Evolutionary conservation across 2,329 filamentous ascomycete species (phyloP), one percentile per base, ranked within the genome.

Genomic region (Pyricularia sp.): DNA sequence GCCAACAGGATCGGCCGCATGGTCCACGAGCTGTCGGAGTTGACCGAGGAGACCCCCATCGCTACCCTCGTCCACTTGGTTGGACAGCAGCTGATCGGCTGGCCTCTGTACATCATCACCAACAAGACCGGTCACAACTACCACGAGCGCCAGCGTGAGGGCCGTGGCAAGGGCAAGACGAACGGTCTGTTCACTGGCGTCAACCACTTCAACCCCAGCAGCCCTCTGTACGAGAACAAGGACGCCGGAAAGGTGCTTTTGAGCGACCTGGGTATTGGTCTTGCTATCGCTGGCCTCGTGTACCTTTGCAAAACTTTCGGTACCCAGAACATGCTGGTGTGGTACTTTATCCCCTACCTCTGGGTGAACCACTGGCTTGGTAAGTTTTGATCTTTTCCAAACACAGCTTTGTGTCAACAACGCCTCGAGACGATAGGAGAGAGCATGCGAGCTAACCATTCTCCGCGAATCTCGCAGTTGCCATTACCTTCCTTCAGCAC

Each of bases 361-460:
- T 97, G 94, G 94, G 94, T 97, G 69, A 97, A 98, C 87, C 93
- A 97, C 88, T 98, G 94, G 94, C 91, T 98, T 69, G 92, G 92
- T 95, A 89, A 86, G 92, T 86, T 2, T 36, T 17, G 28, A 64
- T 12, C n/a, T 63, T 14, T 66, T 33, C 11, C 20, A 28, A 28
- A 61, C 1, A 12, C 59, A 14, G 50, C 20, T 20, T 30, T 28
- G 36, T 63, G 36, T 61, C n/a, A n/a, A n/a, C n/a, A 23, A 23
- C 42, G 17, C 64, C 11, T 61, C 6, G 7, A 36, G 20, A 25
- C 5, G 31, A 33, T 25, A 17, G 10, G n/a, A 30, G 4, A 26
- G n/a, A 26, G 10, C 25, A 55, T 10, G 14, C 7, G 36, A 66
- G 33, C 31, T 66, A 36, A 55, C n/a, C 12, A 50, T 33, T 50